Base-by-base conservation (phyloP, 2,329 filamentous ascomycete species). In the Pyrenophora seminiperda region DNA sequence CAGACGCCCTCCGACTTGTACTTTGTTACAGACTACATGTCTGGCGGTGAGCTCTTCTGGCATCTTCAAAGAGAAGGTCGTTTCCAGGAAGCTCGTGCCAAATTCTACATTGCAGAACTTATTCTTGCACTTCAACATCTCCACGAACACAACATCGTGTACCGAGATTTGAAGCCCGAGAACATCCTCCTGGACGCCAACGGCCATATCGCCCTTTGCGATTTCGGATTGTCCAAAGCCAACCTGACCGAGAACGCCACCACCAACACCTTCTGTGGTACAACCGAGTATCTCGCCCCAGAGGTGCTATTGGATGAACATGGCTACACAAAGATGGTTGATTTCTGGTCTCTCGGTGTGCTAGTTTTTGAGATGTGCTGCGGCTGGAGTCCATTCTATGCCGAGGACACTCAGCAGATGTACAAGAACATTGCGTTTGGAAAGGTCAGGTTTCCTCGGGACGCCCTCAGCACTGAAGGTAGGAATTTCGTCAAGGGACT, bases 351-450 rank as follows among this genome's bases (percentile, higher is more conserved):
- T 1, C 81, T 99, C 10, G 94, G 94, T 49, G 94, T 99, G 39
- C 81, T 99, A 46, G 94, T 99, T 1, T 99, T 99, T 66, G 94
- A 99, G 75, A 99, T 99, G 94, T 99, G 94, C 78, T 99, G 94
- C 66, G 94, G 94, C 27, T 99, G 94, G 94, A 97, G 91, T 66
- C 94, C 94, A 0, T 99, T 99, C 76, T 99, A 97, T 65, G 94
- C 94, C 48, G 94, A 99, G 69, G 94, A 99, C 70, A 99, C 94
- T 0, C 94, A 99, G 75, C 94, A 99, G 74, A 99, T 99, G 94
- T 99, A 99, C 80, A 99, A 99, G 81, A 99, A 99, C 77, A 99
- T 99, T 71, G 94, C 94, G 0, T 99, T 99, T 69, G 94, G 94
- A 71, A 99, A 99, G 73, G 94, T 99, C 50, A 84, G 94, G 54